phyloP scores from a whole-genome alignment of 1,139 yeast genomes.

The Saccharomyces hybrid region DNA sequence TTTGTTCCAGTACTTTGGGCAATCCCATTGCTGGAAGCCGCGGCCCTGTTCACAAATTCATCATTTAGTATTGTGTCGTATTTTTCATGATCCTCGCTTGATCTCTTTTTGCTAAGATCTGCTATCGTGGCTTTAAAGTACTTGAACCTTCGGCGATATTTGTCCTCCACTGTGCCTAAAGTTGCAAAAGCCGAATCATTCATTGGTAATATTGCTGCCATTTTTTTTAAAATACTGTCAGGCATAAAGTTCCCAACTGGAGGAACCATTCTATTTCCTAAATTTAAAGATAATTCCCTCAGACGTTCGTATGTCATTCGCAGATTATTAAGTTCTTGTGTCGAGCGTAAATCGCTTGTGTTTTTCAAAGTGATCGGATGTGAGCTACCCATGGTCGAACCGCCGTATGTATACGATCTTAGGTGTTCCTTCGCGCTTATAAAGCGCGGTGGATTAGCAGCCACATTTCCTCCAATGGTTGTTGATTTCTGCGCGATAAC shows the following conservation, averaged over 20 bases:
- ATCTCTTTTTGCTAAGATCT: constrained; percentile 33
- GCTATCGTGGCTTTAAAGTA: constrained; percentile 41
- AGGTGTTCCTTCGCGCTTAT: constrained; percentile 27
- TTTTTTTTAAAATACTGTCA: constrained; percentile 44
- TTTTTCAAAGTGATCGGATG: constrained; percentile 19
- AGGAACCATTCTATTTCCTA: constrained; percentile 36
- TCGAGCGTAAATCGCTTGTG: constrained; percentile 20
- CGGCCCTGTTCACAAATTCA: constrained; percentile 1
- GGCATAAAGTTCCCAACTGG: constrained; percentile 37
- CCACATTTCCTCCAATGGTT: not conserved
- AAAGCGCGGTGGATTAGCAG: constrained; percentile 15
- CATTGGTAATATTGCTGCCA: constrained; percentile 50
- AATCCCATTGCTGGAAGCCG: not conserved
- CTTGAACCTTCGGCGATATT: constrained; percentile 39
- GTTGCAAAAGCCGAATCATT: constrained; percentile 43
- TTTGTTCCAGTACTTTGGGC: constrained; percentile 6
- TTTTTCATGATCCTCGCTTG: not conserved
- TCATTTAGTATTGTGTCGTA: constrained; percentile 12
- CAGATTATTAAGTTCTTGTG: constrained; percentile 25
- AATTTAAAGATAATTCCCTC: constrained; percentile 38
- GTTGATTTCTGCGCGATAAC: not conserved
- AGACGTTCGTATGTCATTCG: constrained; percentile 34
- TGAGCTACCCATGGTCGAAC: constrained; percentile 4
- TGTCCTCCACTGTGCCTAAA: constrained; percentile 36
- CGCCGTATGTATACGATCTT: constrained; percentile 19